These are phyloP conservation scores for Penicillium glabrum DNA, from an alignment of 2,329 filamentous ascomycete species.

Conservation along the genomic window DNA sequence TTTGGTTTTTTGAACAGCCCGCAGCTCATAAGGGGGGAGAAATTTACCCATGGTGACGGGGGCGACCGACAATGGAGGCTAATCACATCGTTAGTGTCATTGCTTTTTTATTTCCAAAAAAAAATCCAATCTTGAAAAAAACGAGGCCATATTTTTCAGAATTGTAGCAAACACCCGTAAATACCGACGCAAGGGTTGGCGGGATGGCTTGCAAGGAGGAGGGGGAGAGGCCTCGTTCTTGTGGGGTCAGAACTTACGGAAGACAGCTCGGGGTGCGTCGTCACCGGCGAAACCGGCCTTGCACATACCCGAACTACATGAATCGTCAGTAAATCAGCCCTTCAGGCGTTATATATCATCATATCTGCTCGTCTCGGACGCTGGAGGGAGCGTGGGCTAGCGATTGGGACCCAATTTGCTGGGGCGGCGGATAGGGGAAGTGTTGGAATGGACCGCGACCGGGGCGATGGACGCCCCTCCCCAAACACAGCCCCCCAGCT, in stretches of 20 bases:
- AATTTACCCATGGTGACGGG: constrained; percentile 98
- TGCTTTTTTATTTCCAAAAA: neutral
- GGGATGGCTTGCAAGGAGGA: constrained; percentile 21
- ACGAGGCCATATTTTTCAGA: neutral
- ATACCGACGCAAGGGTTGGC: constrained; percentile 30
- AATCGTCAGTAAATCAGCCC: constrained; percentile 25
- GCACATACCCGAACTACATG: constrained; percentile 96
- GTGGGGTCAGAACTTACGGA: constrained; percentile 75
- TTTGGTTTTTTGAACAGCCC: neutral
- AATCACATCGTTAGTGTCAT: constrained; percentile 27
- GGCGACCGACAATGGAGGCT: constrained; percentile 99
- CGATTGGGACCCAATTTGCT: constrained; percentile 17
- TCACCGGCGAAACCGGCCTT: constrained; percentile 99
- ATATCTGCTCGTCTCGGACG: neutral
- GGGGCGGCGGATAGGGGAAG: constrained; percentile 15
- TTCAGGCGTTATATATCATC: neutral
- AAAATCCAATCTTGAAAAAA: neutral
- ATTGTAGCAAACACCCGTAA: constrained; percentile 2
- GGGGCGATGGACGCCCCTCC: constrained; percentile 12
- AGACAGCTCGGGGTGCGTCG: constrained; percentile 99
- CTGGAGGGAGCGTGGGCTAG: constrained; percentile 6
- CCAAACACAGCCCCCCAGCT: constrained; percentile 25
- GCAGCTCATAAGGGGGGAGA: constrained; percentile 13
- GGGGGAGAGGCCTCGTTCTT: constrained; percentile 12
- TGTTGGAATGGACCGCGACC: constrained; percentile 23